These are phyloP conservation scores for Gracilariopsis chorda DNA, from an alignment of 23 red algal species.

Conservation along the genomic window DNA sequence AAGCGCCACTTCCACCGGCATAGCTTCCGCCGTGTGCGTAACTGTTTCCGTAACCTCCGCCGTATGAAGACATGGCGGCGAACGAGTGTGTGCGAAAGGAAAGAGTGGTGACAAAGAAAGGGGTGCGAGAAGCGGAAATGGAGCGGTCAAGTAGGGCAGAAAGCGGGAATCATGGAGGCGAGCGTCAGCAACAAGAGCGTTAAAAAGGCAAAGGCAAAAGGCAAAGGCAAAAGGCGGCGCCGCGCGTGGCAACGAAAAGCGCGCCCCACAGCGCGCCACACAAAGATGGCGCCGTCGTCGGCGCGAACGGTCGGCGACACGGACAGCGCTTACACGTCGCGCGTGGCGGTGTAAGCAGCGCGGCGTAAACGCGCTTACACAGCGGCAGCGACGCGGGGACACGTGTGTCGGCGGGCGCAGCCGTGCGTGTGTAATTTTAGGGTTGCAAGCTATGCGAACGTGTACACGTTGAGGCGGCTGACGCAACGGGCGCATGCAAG, in stretches of 20 bases:
- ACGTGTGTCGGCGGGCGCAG: too few relatives aligned
- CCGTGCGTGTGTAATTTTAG: too few relatives aligned
- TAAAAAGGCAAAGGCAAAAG: too few relatives aligned
- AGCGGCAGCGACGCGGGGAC: neutral
- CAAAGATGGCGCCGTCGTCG: neutral
- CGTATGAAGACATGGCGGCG: conserved; percentile 5
- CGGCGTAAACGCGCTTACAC: neutral
- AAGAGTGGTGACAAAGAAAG: neutral
- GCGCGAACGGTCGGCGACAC: neutral
- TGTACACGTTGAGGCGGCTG: too few relatives aligned
- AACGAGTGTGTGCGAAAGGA: neutral
- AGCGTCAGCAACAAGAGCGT: too few relatives aligned
- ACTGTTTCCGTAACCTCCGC: conserved; percentile 32
- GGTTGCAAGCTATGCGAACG: too few relatives aligned
- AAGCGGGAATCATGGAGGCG: neutral
- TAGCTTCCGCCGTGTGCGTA: conserved; percentile 8
- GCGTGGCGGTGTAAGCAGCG: neutral
- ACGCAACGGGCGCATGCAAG: neutral
- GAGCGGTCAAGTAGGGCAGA: neutral
- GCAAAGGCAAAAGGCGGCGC: neutral
- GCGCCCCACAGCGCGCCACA: too few relatives aligned
- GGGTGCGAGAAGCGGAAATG: neutral
- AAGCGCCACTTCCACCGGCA: neutral
- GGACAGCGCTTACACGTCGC: neutral
- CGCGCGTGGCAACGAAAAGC: neutral